Percentiles rank a stretch among this genome's conserved stretches.
Evolutionary conservation across 108 stramenopile genomes (phyloP).

Genomic region (Conticribra weissflogii): DNA sequence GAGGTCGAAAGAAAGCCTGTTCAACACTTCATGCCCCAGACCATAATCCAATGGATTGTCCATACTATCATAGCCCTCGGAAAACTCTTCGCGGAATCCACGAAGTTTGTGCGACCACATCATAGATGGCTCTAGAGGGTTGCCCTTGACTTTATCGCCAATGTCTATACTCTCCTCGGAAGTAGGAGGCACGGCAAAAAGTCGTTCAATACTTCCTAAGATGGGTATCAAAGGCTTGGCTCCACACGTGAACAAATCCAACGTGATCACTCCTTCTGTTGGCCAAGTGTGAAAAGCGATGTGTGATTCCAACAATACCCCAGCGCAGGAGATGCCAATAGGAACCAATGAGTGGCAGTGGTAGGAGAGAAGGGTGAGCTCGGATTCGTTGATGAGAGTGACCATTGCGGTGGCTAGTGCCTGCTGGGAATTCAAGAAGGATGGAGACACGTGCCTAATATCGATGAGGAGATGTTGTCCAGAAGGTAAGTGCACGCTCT

Average conservation of each 20-base stretch:
- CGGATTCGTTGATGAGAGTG: constrained; percentile 58
- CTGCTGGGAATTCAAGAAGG: constrained; percentile 64
- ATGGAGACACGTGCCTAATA: constrained; percentile 55
- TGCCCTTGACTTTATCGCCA: not conserved
- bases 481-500: constrained; percentile 64
- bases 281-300: constrained; percentile 12
- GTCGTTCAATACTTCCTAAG: constrained; percentile 51
- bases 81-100: constrained; percentile 59
- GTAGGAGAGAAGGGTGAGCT: constrained; percentile 61
- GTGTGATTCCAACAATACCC: constrained; percentile 72
- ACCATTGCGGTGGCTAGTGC: constrained; percentile 73
- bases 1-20: constrained; percentile 22
- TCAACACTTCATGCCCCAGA: constrained; percentile 17
- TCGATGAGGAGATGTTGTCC: constrained; percentile 78
- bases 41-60: constrained; percentile 34
- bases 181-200: constrained; percentile 62
- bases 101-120: constrained; percentile 77
- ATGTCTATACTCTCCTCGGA: not conserved
- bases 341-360: constrained; percentile 80
- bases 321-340: constrained; percentile 71
- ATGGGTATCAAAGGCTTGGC: constrained; percentile 58
- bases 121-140: constrained; percentile 52
- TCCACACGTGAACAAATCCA: constrained; percentile 85
- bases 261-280: constrained; percentile 69
- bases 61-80: constrained; percentile 25